Evolutionary conservation across 2,329 filamentous ascomycete species (phyloP).

Genomic region (Cladophialophora chaetospira): DNA sequence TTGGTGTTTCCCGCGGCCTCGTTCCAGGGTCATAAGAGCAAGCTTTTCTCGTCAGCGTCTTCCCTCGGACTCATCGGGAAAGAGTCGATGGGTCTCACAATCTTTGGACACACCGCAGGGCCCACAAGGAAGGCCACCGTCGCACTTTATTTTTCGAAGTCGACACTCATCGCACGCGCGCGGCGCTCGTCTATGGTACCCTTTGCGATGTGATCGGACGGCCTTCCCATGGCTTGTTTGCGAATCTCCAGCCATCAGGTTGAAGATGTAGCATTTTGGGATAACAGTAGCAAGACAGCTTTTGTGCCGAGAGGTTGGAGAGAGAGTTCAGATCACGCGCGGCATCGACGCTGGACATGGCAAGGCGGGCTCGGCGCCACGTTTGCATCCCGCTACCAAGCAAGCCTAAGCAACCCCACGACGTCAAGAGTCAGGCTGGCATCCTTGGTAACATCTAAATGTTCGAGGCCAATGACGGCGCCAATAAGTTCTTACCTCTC

Average conservation of each 20-base stretch:
- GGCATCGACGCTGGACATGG: background rate
- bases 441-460: background rate
- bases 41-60: slow-evolving; percentile 12
- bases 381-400: background rate
- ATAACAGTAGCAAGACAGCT: background rate
- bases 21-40: slow-evolving; percentile 27
- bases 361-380: background rate
- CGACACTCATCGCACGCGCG: slow-evolving; percentile 31
- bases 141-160: slow-evolving; percentile 30
- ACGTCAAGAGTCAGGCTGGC: background rate
- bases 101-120: slow-evolving; percentile 22
- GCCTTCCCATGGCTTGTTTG: slow-evolving; percentile 7
- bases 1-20: slow-evolving; percentile 26
- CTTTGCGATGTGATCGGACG: slow-evolving; percentile 14
- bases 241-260: slow-evolving; percentile 12
- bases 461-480: background rate
- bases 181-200: slow-evolving; percentile 24
- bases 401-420: background rate
- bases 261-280: slow-evolving; percentile 10
- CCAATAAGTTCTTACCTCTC: background rate
- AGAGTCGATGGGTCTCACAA: slow-evolving; percentile 7
- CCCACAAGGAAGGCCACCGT: slow-evolving; percentile 25
- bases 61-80: background rate
- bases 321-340: slow-evolving; percentile 12
- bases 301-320: background rate